A percentile compares a stretch with the other conserved stretches of the same genome.
Conservation (phyloP, 2,329 filamentous ascomycete genomes). For the Fusarium ramigenum region DNA sequence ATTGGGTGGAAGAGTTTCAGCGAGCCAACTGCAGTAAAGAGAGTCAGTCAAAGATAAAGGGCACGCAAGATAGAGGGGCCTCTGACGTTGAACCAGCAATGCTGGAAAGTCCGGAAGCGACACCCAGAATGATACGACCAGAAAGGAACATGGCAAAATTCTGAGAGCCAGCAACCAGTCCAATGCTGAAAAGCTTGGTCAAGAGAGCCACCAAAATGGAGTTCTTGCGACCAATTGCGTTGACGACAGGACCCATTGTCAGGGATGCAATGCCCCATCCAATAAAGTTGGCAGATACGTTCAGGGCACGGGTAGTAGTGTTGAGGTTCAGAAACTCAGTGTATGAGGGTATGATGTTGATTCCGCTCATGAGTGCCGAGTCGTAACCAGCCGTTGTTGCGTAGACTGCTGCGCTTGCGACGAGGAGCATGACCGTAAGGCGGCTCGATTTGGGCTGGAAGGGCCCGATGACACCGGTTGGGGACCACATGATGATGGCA, state of each 20-base stretch:
- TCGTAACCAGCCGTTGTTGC: neutral
- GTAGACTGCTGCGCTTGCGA: neutral
- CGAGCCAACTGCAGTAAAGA: neutral
- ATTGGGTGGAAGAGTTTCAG: neutral
- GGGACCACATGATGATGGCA: neutral
- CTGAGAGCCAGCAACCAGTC: neutral
- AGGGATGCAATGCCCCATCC: neutral
- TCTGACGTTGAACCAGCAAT: neutral
- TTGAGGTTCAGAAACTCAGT: neutral
- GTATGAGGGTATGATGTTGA: neutral
- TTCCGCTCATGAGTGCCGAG: neutral
- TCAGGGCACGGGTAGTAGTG: neutral
- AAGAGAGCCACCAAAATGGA: neutral
- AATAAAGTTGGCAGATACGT: neutral
- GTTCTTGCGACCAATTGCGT: neutral
- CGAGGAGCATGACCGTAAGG: neutral
- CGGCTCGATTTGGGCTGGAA: neutral
- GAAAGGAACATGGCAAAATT: neutral
- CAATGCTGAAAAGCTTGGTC: neutral
- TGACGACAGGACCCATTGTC: neutral
- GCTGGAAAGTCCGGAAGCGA: neutral
- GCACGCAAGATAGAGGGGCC: accelerated
- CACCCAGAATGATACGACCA: neutral
- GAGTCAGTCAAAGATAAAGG: neutral
- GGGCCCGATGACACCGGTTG: neutral